phyloP scores from a whole-genome alignment of 2,329 filamentous ascomycete genomes.

The Huntiella decipiens region DNA sequence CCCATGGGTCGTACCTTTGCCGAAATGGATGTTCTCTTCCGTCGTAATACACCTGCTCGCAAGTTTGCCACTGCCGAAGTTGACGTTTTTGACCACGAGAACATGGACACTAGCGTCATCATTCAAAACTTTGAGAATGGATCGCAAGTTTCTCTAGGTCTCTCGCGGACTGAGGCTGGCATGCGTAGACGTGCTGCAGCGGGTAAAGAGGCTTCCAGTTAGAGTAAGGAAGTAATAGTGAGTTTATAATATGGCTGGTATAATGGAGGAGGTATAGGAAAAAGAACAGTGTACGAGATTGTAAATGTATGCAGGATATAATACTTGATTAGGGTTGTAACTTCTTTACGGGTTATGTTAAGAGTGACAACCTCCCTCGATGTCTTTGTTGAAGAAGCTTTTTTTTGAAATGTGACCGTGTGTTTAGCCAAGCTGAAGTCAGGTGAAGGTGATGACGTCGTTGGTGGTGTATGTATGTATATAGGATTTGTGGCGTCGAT shows the following conservation, averaged over 20 bases:
- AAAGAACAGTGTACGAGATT: too few species aligned
- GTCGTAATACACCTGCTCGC: constrained; percentile 21
- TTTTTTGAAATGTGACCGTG: too few species aligned
- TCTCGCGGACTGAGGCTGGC: constrained; percentile 1
- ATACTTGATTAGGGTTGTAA: too few species aligned
- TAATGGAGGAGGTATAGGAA: neutral
- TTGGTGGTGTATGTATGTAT: too few species aligned
- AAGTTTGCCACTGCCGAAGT: constrained; percentile 17
- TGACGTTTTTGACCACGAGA: constrained; percentile 11
- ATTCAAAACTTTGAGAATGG: constrained; percentile 9
- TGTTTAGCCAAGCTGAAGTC: too few species aligned
- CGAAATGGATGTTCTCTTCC: constrained; percentile 25
- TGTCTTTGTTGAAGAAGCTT: too few species aligned
- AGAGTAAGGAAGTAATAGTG: neutral
- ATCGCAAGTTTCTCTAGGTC: constrained; percentile 8
- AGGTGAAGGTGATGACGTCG: too few species aligned
- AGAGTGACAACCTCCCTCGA: too few species aligned
- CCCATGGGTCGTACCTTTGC: constrained; percentile 30
- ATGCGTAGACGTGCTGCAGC: constrained; percentile 8
- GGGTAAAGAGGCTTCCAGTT: constrained; percentile 4
- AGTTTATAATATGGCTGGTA: neutral
- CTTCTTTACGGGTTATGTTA: too few species aligned
- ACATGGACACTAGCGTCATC: constrained; percentile 10
- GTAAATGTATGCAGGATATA: too few species aligned
- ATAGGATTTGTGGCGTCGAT: too few species aligned